Evolutionary conservation across 352 stramenopile genomes (phyloP), one percentile per base, ranked within the genome.

Genomic region (Globisporangium acanthophoron): DNA sequence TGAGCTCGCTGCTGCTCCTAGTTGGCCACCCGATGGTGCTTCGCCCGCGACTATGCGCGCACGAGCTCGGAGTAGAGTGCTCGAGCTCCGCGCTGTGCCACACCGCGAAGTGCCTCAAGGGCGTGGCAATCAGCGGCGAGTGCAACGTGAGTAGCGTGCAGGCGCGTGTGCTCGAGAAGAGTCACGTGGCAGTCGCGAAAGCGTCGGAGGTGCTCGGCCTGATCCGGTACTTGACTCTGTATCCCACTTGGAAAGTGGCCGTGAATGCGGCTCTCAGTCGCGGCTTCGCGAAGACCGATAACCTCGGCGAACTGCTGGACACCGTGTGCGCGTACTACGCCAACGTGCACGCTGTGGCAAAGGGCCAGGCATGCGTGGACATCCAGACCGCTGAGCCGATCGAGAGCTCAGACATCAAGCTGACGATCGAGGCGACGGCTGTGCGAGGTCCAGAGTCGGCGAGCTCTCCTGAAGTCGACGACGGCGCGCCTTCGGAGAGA

Each of bases 31-130:
- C 85, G 15, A 66, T 88, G 3, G 63, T 93, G 11, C 53, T 85
- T 21, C 74, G 85, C 2, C 85, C 85, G 21, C 74, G 77, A 2
- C 67, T 95, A 5, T 95, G 85, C 45, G 79, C 69, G 0, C 85
- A 95, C n/a, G 85, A 95, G 53, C 63, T 95, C 24, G 83, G 83
- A 1, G 65, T 93, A 16, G 85, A 95, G 56, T 83, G 74, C 6
- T 76, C 77, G 2, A 92, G 71, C 45, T 85, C 78, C 20, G 51
- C 50, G 20, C 63, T 93, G 1, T 95, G 81, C n/a, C 65, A 82
- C 27, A 85, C 76, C 16, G 61, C 79, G 16, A 74, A 79, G 16
- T 95, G 85, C 47, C 47, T 85, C 16, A 95, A 95, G 40, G 78
- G 82, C 7, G 41, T 79, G 13, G 54, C 41, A 1, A 37, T 67